Conservation (phyloP, 768 basidiomycete species). For the Lenzites betulinus region DNA sequence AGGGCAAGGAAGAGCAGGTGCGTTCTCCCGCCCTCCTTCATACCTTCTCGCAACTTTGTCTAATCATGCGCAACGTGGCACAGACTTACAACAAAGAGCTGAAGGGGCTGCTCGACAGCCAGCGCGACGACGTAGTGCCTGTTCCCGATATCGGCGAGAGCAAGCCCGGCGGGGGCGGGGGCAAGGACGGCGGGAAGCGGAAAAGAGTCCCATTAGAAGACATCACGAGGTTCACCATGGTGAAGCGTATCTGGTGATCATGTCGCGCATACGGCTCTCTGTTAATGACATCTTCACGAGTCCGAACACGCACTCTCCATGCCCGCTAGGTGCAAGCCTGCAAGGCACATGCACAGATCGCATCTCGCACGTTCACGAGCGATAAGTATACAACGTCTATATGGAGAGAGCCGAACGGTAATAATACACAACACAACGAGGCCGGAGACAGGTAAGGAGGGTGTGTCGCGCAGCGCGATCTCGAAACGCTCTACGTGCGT, state of each 20-base stretch:
- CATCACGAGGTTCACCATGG: constrained; percentile 93
- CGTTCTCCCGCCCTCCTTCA: constrained; percentile 24
- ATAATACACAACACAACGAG: background rate
- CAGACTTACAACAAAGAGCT: constrained; percentile 84
- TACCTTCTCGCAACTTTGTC: background rate
- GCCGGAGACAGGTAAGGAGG: background rate
- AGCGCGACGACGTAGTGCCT: constrained; percentile 64
- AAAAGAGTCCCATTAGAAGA: constrained; percentile 80
- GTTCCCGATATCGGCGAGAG: constrained; percentile 76
- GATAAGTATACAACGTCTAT: background rate
- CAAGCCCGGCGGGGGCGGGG: constrained; percentile 20
- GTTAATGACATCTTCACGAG: background rate
- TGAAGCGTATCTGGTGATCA: constrained; percentile 79
- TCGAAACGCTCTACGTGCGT: background rate
- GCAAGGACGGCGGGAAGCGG: constrained; percentile 43
- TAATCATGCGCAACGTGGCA: background rate
- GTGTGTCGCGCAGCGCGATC: constrained; percentile 2
- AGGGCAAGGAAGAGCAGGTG: constrained; percentile 84
- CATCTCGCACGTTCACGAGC: background rate
- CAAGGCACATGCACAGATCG: background rate
- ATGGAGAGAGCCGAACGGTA: background rate
- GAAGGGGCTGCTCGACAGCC: constrained; percentile 67
- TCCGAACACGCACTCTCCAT: background rate
- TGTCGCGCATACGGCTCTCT: background rate
- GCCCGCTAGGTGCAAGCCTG: too few species aligned